These are phyloP conservation scores for Cocos nucifera DNA, from an alignment of 176 grass and related monocot genomes.

Conservation along the genomic window DNA sequence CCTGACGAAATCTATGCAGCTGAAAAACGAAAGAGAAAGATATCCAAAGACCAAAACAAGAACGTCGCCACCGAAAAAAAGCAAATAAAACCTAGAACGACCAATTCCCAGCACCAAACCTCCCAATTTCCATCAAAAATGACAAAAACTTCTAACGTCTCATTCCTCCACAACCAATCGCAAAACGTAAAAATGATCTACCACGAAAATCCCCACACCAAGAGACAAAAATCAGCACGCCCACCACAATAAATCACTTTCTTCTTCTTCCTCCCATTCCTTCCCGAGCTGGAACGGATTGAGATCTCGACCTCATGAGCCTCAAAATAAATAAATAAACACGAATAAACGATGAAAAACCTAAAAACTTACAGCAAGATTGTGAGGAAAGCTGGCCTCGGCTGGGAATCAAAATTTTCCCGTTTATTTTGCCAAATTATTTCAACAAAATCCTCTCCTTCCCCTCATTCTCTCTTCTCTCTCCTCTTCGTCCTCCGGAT, in stretches of 20 bases:
- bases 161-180: too few species aligned
- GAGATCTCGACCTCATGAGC: slow-evolving; percentile 11
- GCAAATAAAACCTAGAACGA: not conserved
- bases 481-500: too few species aligned
- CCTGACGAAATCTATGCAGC: slow-evolving; percentile 16
- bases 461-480: too few species aligned
- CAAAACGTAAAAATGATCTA: too few species aligned
- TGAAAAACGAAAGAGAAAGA: slow-evolving; percentile 1
- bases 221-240: not conserved
- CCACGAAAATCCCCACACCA: too few species aligned
- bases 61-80: slow-evolving; percentile 11
- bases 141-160: not conserved
- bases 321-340: too few species aligned
- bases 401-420: too few species aligned
- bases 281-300: slow-evolving; percentile 3
- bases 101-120: not conserved
- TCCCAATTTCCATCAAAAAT: slow-evolving; percentile 5
- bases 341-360: too few species aligned
- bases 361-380: too few species aligned
- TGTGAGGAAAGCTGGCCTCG: too few species aligned
- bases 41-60: slow-evolving; percentile 9
- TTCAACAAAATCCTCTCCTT: too few species aligned
- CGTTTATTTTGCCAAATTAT: too few species aligned
- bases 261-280: not conserved
- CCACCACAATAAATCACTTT: not conserved